Conservation (phyloP, 208 protist species). For the Trypanosoma congolense region DNA sequence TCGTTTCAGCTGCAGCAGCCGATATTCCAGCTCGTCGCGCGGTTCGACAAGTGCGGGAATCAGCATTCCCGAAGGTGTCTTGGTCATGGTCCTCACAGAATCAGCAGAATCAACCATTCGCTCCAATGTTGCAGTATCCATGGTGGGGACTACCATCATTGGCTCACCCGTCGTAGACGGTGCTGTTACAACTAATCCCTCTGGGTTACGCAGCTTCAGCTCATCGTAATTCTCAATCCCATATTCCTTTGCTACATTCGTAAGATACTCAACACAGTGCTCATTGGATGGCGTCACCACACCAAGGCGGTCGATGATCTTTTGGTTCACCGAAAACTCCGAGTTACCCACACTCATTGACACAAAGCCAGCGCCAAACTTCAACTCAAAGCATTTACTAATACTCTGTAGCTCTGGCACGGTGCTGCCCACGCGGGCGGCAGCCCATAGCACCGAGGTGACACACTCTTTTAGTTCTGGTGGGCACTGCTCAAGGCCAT, state of each 20-base stretch:
- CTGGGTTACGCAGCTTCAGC: slow-evolving; percentile 53
- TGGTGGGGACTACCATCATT: slow-evolving; percentile 4
- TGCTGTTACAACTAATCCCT: slow-evolving; percentile 56
- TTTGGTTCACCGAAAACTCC: slow-evolving; percentile 87
- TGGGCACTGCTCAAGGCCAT: slow-evolving; percentile 32
- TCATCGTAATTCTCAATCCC: slow-evolving; percentile 71
- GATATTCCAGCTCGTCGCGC: slow-evolving; percentile 64
- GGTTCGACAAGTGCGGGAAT: slow-evolving; percentile 45
- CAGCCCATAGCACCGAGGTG: slow-evolving; percentile 82
- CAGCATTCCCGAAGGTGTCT: slow-evolving; percentile 57
- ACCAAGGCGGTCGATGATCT: slow-evolving; percentile 76
- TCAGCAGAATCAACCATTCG: slow-evolving; percentile 6
- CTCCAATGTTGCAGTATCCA: slow-evolving; percentile 6
- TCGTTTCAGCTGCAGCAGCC: slow-evolving; percentile 60
- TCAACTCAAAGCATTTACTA: slow-evolving; percentile 72
- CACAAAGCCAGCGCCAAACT: slow-evolving; percentile 83
- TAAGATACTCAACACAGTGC: slow-evolving; percentile 78
- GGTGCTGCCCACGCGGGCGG: slow-evolving; percentile 52
- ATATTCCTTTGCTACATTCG: slow-evolving; percentile 76
- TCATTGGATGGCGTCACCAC: slow-evolving; percentile 75
- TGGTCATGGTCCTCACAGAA: slow-evolving; percentile 23
- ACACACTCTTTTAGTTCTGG: slow-evolving; percentile 89
- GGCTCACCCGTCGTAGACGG: slow-evolving; percentile 31
- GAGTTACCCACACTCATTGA: slow-evolving; percentile 71
- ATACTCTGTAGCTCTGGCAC: slow-evolving; percentile 71